Conservation (phyloP, 768 basidiomycete species). For the Lactarius indigo region DNA sequence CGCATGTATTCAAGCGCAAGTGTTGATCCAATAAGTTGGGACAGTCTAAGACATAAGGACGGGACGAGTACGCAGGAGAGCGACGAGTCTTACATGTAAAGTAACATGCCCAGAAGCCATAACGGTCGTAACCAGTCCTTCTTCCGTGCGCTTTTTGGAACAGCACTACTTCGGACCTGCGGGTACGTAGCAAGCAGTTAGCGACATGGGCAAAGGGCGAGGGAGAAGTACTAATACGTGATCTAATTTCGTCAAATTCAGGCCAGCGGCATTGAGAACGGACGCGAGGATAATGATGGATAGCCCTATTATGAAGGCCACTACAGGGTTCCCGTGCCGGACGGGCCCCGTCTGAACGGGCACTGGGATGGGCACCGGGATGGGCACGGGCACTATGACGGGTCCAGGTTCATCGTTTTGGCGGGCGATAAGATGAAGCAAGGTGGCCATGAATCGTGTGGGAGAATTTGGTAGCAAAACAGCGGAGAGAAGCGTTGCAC, state of each 20-base stretch:
- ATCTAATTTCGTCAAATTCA: slow-evolving; percentile 93
- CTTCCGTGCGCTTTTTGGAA: slow-evolving; percentile 72
- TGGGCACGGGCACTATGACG: background rate
- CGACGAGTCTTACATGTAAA: slow-evolving; percentile 72
- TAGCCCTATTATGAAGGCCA: slow-evolving; percentile 81
- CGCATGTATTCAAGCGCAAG: slow-evolving; percentile 86
- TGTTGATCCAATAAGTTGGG: slow-evolving; percentile 84
- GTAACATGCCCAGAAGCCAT: slow-evolving; percentile 88
- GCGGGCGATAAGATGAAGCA: slow-evolving; percentile 10
- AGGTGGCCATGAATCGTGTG: slow-evolving; percentile 5
- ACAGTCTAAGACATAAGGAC: slow-evolving; percentile 46
- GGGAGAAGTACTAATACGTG: slow-evolving; percentile 44
- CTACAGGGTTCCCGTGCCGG: slow-evolving; percentile 52
- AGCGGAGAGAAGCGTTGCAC: background rate
- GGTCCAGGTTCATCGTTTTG: slow-evolving; percentile 12
- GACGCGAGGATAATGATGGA: slow-evolving; percentile 80
- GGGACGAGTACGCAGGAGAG: background rate
- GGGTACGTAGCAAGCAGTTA: slow-evolving; percentile 1
- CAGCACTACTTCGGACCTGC: slow-evolving; percentile 65
- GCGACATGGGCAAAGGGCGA: background rate
- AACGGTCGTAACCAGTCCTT: slow-evolving; percentile 80
- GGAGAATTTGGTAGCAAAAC: background rate
- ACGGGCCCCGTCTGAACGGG: slow-evolving; percentile 13
- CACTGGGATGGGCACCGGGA: background rate
- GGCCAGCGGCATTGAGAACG: slow-evolving; percentile 86